Percentiles rank a stretch among this genome's conserved stretches.
phyloP scores from a whole-genome alignment of 345 rosid genomes.

The Ricinus communis region DNA sequence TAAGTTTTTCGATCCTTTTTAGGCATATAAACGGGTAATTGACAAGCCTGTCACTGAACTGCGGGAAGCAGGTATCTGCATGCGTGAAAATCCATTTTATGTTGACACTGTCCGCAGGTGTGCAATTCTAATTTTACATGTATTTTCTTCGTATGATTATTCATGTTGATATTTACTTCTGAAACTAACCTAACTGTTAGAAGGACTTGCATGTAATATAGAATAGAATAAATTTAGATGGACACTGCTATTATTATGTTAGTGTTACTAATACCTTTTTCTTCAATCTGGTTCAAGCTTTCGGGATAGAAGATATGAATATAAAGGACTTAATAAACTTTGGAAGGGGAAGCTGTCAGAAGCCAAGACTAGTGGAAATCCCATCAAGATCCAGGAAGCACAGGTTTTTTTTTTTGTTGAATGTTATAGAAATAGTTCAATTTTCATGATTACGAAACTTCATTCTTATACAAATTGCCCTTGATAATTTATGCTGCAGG shows the following conservation, averaged over 20 bases:
- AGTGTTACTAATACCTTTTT: constrained; percentile 24
- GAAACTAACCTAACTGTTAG: not conserved
- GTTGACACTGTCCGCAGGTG: constrained; percentile 96
- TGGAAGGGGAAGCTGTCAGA: constrained; percentile 98
- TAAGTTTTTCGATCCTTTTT: constrained; percentile 24
- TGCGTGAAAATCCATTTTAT: constrained; percentile 95
- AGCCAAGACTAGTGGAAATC: constrained; percentile 93
- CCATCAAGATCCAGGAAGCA: constrained; percentile 95
- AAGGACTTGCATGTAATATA: not conserved
- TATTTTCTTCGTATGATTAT: not conserved
- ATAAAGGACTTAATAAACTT: constrained; percentile 91
- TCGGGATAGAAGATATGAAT: constrained; percentile 97
- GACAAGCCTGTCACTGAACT: constrained; percentile 91
- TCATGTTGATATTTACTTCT: constrained; percentile 11
- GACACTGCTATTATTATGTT: not conserved
- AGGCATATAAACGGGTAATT: constrained; percentile 84
- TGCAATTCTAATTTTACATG: constrained; percentile 11
- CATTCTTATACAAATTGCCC: constrained; percentile 17
- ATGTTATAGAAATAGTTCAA: constrained; percentile 3
- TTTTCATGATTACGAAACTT: not conserved
- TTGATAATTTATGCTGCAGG: constrained; percentile 51
- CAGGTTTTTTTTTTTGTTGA: constrained; percentile 49
- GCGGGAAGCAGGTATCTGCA: constrained; percentile 98
- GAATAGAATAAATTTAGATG: constrained; percentile 7
- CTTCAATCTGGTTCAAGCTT: constrained; percentile 53